Evolutionary conservation across 768 basidiomycete species (phyloP).

Genomic region (Mycena alexandri): DNA sequence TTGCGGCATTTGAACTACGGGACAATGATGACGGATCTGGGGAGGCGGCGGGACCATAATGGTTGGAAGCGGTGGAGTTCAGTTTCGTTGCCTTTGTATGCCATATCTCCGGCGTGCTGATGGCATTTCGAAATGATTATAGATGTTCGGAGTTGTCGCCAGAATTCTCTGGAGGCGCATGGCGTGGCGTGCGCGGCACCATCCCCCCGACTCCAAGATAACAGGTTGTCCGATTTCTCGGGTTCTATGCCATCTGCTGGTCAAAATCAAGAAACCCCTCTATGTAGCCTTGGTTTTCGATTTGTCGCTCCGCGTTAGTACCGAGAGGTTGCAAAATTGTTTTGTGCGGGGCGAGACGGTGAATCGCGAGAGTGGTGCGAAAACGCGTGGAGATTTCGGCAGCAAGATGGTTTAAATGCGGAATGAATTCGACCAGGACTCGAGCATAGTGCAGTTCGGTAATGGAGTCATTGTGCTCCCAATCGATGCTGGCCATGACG

Average conservation of each 20-base stretch:
- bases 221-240: constrained; percentile 2
- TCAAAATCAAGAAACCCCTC: constrained; percentile 1
- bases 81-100: constrained; percentile 37
- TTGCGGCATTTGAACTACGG: background rate
- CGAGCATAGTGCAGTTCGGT: constrained; percentile 2
- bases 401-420: background rate
- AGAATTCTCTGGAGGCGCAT: constrained; percentile 10
- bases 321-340: constrained; percentile 1
- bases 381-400: constrained; percentile 6
- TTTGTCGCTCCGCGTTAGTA: constrained; percentile 6
- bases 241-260: constrained; percentile 7
- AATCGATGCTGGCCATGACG: background rate
- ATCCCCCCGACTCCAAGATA: constrained; percentile 11
- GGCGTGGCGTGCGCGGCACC: background rate
- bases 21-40: constrained; percentile 36
- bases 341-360: background rate
- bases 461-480: background rate
- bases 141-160: constrained; percentile 16
- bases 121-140: constrained; percentile 30
- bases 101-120: constrained; percentile 37
- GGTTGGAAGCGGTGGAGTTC: constrained; percentile 34
- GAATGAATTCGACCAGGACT: background rate
- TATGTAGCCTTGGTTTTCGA: constrained; percentile 1
- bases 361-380: background rate
- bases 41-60: constrained; percentile 36